Evolutionary conservation across 1,139 yeast species (phyloP).

Genomic region (Kodamaea sp.): DNA sequence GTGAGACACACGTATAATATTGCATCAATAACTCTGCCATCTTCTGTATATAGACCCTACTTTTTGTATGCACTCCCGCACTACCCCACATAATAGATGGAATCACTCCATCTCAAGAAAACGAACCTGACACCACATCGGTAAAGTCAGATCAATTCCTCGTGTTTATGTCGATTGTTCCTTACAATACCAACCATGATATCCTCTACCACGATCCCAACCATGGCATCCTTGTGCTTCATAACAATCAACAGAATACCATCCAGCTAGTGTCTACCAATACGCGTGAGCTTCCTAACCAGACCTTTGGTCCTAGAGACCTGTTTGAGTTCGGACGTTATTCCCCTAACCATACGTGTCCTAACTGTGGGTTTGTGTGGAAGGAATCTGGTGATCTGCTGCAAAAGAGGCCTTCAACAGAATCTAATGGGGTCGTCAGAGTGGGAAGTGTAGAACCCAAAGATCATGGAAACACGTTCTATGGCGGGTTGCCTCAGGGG

Average conservation of each 20-base stretch:
- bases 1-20: too few relatives aligned
- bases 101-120: too few relatives aligned
- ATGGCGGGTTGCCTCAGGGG: constrained; percentile 8
- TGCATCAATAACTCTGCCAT: too few relatives aligned
- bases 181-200: constrained; percentile 35
- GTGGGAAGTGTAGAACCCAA: constrained; percentile 1
- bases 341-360: constrained; percentile 25
- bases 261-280: constrained; percentile 33
- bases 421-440: constrained; percentile 2
- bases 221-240: constrained; percentile 46
- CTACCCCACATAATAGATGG: too few relatives aligned
- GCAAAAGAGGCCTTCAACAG: constrained; percentile 6
- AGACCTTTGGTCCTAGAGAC: neutral
- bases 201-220: constrained; percentile 41
- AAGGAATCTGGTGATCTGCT: constrained; percentile 3
- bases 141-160: too few relatives aligned
- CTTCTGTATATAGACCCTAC: too few relatives aligned
- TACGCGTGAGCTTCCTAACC: too few relatives aligned
- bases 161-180: constrained; percentile 43
- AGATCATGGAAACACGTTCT: neutral
- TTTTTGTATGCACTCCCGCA: too few relatives aligned
- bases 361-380: constrained; percentile 46
- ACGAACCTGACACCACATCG: too few relatives aligned
- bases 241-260: constrained; percentile 42
- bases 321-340: neutral